Base-by-base conservation (phyloP, 345 rosid genomes). In the Kernera saxatilis region DNA sequence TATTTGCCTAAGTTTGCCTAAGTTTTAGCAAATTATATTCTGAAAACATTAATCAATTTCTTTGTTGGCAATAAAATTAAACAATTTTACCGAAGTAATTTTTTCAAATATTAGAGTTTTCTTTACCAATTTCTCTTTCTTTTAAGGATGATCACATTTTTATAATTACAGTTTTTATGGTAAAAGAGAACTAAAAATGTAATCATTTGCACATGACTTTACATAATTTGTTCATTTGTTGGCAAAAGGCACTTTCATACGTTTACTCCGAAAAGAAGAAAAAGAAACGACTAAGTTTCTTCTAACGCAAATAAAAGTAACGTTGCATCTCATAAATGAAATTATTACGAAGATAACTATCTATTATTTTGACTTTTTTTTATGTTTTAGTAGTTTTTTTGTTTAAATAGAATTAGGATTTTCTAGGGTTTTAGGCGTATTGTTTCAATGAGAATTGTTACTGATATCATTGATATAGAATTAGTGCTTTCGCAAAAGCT, bases 181-280 rank as follows among this genome's bases (percentile, higher is more conserved):
- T 32, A 18, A 64, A 29, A 13, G 22, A 5, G 6, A 19, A 2
- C 1, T 8, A 11, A 6, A 67, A 39, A 6, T 3, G 13, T 4
- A 37, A 18, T 18, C 30, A 53, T 54, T 27, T 53, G 6, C 62
- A 40, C n/a, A 66, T 9, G 17, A 65, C 25, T 66, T 22, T 17
- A 15, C 26, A 40, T 68, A 5, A 69, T 69, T 48, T 70, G 29
- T 37, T 36, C 3, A 69, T 69, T 48, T 70, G 29, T 37, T 36
- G 21, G 22, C 9, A 57, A 69, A 22, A 19, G 3, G 5, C 15
- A 19, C 18, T 45, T 30, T 45, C 55, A 15, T 39, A 25, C n/a
- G 23, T 58, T 45, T 46, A 15, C 66, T 58, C 57, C 7, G 2
- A 30, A 22, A 54, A 21, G 9, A 67, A 52, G 71, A 27, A 7